Evolutionary conservation across 129 eudicot genomes (phyloP).

Genomic region (Lonicera japonica): DNA sequence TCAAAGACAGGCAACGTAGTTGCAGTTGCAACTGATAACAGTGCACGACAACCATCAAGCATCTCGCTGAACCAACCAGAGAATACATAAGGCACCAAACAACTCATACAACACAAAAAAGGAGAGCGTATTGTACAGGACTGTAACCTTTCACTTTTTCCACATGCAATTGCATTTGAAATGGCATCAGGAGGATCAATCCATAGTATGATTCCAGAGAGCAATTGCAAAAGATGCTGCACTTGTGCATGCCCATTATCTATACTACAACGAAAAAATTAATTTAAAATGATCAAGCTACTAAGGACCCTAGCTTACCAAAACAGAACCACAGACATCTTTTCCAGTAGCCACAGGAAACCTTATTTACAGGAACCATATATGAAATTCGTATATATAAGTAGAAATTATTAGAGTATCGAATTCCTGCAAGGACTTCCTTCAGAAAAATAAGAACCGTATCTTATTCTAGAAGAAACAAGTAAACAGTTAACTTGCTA

Average conservation of each 20-base stretch:
- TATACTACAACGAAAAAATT: constrained; percentile 17
- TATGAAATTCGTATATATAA: too few species aligned
- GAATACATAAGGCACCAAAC: constrained; percentile 7
- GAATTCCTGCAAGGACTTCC: too few species aligned
- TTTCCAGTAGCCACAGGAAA: background rate
- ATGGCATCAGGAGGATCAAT: constrained; percentile 76
- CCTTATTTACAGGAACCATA: background rate
- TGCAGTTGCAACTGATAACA: constrained; percentile 72
- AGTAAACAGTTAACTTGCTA: too few species aligned
- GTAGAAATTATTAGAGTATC: too few species aligned
- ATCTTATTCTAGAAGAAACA: too few species aligned
- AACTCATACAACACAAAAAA: constrained; percentile 11
- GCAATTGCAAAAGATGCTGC: constrained; percentile 74
- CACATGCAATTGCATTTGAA: constrained; percentile 56
- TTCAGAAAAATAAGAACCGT: too few species aligned
- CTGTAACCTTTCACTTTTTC: constrained; percentile 88
- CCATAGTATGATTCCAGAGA: constrained; percentile 78
- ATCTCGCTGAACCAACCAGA: constrained; percentile 60
- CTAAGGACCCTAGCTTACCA: background rate
- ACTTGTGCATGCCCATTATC: constrained; percentile 62
- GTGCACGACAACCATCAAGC: constrained; percentile 98
- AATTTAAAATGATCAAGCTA: constrained; percentile 1
- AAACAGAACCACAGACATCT: background rate
- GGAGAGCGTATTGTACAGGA: constrained; percentile 4
- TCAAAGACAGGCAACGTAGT: constrained; percentile 71